These are phyloP conservation scores for Carex pumila DNA, from an alignment of 176 grass and related monocot species.

Conservation along the genomic window DNA sequence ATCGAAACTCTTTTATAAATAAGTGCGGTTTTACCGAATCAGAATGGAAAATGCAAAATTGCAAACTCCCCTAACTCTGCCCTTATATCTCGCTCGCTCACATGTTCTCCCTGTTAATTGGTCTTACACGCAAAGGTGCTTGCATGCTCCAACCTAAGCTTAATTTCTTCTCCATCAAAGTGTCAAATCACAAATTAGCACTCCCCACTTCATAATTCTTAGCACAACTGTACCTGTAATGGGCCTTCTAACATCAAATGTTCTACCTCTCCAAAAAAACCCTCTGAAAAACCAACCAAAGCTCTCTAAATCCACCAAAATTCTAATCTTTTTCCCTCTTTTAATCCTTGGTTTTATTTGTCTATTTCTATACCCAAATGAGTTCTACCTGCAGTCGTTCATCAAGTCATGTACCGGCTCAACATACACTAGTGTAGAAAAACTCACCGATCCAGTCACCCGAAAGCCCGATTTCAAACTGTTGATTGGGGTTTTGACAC, in stretches of 20 bases:
- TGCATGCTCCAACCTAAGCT: background rate
- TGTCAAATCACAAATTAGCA: background rate
- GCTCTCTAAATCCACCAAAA: conserved; percentile 32
- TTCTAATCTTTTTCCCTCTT: conserved; percentile 41
- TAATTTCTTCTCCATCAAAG: background rate
- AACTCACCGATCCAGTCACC: background rate
- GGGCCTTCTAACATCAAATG: background rate
- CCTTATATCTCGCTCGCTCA: background rate
- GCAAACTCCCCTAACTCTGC: conserved; percentile 14
- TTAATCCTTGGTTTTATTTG: conserved; percentile 47
- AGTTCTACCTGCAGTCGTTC: conserved; percentile 54
- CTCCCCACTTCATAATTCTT: background rate
- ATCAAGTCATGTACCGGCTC: conserved; percentile 24
- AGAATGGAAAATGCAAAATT: background rate
- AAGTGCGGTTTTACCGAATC: background rate
- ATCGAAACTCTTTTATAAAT: background rate
- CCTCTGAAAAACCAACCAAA: conserved; percentile 20
- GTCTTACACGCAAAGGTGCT: conserved; percentile 15
- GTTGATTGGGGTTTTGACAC: conserved; percentile 59
- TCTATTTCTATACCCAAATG: conserved; percentile 52
- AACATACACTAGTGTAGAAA: background rate
- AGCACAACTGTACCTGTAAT: background rate
- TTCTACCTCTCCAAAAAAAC: background rate
- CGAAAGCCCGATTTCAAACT: conserved; percentile 55
- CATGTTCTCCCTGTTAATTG: background rate